These are phyloP conservation scores for Rubus parviflorus DNA, from an alignment of 306 rosid genomes.

Conservation along the genomic window DNA sequence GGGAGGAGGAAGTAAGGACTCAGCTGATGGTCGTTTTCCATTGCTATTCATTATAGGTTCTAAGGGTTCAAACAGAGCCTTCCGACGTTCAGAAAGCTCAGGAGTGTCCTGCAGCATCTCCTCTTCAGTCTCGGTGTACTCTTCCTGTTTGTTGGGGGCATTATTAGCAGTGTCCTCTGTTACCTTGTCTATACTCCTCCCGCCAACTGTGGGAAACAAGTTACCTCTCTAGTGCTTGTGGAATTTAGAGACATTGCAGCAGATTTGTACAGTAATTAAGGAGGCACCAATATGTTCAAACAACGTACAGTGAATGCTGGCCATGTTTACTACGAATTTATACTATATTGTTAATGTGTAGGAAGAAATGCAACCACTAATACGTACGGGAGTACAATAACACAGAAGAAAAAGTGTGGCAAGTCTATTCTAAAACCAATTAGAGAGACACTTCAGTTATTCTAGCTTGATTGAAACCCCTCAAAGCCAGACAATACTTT, in stretches of 20 bases:
- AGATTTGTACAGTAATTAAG: constrained; percentile 21
- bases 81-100: constrained; percentile 62
- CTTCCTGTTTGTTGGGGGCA: constrained; percentile 52
- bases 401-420: background rate
- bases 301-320: background rate
- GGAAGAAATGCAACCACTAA: background rate
- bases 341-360: background rate
- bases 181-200: constrained; percentile 66
- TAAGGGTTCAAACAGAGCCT: constrained; percentile 86
- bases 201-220: constrained; percentile 74
- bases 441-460: background rate
- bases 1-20: constrained; percentile 91
- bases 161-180: constrained; percentile 48
- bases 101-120: constrained; percentile 45
- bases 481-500: background rate
- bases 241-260: constrained; percentile 36
- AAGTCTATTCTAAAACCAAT: background rate
- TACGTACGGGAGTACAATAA: background rate
- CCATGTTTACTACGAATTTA: background rate
- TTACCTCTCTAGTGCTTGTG: constrained; percentile 64
- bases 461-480: background rate
- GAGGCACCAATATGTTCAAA: constrained; percentile 5
- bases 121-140: constrained; percentile 32
- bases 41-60: constrained; percentile 57
- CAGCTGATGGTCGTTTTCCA: constrained; percentile 62